Conservation (phyloP, 2,329 filamentous ascomycete genomes). For the Paramyrothecium sp. region DNA sequence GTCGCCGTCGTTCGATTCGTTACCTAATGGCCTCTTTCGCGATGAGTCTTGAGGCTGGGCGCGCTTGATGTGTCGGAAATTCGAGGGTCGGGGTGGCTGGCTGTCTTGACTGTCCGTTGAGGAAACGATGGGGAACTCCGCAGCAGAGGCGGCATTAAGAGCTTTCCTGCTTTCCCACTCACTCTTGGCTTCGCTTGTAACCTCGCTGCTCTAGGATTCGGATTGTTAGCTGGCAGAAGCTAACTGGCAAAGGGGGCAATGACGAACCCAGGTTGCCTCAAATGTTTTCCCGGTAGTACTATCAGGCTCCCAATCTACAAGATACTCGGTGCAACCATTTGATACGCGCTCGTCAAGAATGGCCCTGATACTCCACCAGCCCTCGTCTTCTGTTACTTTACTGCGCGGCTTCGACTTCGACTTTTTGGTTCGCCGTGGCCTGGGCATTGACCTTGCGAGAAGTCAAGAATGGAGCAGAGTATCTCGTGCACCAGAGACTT, state of each 20-base stretch:
- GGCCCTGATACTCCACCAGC: constrained; percentile 31
- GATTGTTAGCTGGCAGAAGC: constrained; percentile 14
- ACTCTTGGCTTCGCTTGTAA: constrained; percentile 25
- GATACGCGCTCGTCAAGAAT: constrained; percentile 32
- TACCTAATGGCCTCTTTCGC: constrained; percentile 8
- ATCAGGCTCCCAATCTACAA: constrained; percentile 37
- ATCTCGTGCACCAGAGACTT: constrained; percentile 7
- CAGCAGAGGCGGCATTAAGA: constrained; percentile 3
- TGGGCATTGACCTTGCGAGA: constrained; percentile 28
- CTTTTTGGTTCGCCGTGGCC: constrained; percentile 20
- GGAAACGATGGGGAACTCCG: neutral
- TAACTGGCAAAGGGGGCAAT: neutral
- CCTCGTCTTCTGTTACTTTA: constrained; percentile 16
- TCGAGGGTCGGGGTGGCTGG: constrained; percentile 23
- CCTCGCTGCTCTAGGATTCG: constrained; percentile 21
- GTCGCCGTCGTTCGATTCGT: neutral
- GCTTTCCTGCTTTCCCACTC: constrained; percentile 30
- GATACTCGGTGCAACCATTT: constrained; percentile 26
- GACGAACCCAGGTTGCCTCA: constrained; percentile 30
- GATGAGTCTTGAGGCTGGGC: constrained; percentile 10
- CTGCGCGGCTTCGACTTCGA: constrained; percentile 15
- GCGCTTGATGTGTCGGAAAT: constrained; percentile 20
- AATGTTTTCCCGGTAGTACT: constrained; percentile 27
- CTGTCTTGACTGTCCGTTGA: constrained; percentile 14
- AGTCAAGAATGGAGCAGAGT: constrained; percentile 9